These are phyloP conservation scores for Rhizopus sp. DNA, from an alignment of 371 early-diverging fungal species.

Conservation along the genomic window DNA sequence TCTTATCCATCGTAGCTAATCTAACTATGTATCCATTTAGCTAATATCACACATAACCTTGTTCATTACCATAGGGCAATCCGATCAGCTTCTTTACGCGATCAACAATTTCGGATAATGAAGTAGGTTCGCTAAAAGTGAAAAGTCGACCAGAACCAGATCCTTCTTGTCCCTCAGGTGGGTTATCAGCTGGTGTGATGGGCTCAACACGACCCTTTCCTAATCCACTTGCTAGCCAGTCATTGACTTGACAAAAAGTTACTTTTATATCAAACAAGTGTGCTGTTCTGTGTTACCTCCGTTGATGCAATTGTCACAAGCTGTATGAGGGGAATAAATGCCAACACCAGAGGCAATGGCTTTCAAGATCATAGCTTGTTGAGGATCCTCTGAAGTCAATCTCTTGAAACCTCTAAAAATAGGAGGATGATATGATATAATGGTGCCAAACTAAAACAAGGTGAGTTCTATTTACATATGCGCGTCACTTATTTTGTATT, in stretches of 20 bases:
- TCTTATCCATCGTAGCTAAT: constrained; percentile 63
- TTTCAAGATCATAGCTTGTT: constrained; percentile 81
- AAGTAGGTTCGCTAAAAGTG: constrained; percentile 59
- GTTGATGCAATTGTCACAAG: constrained; percentile 82
- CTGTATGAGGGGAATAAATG: constrained; percentile 97
- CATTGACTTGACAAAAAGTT: constrained; percentile 59
- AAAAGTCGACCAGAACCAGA: constrained; percentile 77
- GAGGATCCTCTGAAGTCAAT: constrained; percentile 71
- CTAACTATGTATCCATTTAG: constrained; percentile 54
- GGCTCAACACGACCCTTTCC: constrained; percentile 56
- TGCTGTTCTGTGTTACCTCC: constrained; percentile 61
- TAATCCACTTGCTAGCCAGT: constrained; percentile 79
- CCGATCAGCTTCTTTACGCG: constrained; percentile 66
- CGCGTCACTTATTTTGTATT: not conserved
- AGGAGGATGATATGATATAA: constrained; percentile 96
- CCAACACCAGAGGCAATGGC: constrained; percentile 88
- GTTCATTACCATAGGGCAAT: constrained; percentile 59
- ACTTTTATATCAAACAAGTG: not conserved
- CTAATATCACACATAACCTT: not conserved
- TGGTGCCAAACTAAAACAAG: constrained; percentile 72
- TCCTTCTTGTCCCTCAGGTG: constrained; percentile 68
- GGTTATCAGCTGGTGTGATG: constrained; percentile 56
- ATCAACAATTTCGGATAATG: constrained; percentile 59
- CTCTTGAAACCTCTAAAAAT: constrained; percentile 90
- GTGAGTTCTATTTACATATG: constrained; percentile 4